These are phyloP conservation scores for Kwoniella sp. DNA, from an alignment of 768 basidiomycete genomes.

Conservation along the genomic window DNA sequence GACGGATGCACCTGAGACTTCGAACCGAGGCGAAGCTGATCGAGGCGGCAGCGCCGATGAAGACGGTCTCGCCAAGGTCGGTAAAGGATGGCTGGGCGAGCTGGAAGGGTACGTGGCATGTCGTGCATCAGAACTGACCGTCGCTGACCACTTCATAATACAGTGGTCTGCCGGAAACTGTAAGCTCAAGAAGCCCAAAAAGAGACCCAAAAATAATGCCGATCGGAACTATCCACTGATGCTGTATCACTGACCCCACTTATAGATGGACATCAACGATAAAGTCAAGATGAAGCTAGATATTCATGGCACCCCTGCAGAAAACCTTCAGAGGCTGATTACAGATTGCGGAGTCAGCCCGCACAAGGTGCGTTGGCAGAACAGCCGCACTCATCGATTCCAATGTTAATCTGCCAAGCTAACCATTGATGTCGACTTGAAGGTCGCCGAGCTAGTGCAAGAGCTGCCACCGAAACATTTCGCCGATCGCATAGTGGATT, in stretches of 20 bases:
- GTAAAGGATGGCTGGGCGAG: conserved; percentile 42
- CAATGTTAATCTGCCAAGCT: background rate
- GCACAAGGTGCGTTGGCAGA: conserved; percentile 62
- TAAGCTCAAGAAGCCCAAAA: conserved; percentile 11
- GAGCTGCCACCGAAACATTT: conserved; percentile 79
- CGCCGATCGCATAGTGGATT: conserved; percentile 77
- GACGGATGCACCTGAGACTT: conserved; percentile 4
- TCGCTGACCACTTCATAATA: no score
- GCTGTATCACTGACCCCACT: background rate
- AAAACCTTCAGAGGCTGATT: conserved; percentile 75
- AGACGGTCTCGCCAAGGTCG: conserved; percentile 28
- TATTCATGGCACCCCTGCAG: conserved; percentile 63
- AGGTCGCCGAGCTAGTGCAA: conserved; percentile 79
- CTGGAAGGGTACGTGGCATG: conserved; percentile 35
- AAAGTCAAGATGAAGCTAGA: conserved; percentile 50
- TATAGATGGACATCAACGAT: conserved; percentile 38
- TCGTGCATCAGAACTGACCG: no score
- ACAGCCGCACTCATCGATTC: no score
- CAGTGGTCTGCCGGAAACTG: conserved; percentile 46
- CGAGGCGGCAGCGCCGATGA: conserved; percentile 24
- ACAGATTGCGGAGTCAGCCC: conserved; percentile 91
- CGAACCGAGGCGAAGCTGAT: conserved; percentile 12
- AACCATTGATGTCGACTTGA: background rate
- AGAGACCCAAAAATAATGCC: conserved; percentile 16
- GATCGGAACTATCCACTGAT: background rate